These are phyloP conservation scores for Scheffersomyces stambukii DNA, from an alignment of 1,139 yeast species.

Conservation along the genomic window DNA sequence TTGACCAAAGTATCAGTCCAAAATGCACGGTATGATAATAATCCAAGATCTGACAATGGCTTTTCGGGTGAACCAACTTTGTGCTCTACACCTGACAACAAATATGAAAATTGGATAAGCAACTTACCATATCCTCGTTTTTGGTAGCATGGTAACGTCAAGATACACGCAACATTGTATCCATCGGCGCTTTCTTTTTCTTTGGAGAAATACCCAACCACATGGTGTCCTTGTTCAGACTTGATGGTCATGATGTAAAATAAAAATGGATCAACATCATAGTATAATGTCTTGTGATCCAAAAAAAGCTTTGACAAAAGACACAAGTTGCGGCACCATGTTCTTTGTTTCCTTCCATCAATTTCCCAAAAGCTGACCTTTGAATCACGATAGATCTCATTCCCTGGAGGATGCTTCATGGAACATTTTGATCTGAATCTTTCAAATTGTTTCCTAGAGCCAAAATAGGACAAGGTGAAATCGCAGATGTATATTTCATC, in stretches of 20 bases:
- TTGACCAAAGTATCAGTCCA: constrained; percentile 92
- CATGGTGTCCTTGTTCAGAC: constrained; percentile 86
- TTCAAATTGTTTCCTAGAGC: constrained; percentile 86
- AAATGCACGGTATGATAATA: constrained; percentile 87
- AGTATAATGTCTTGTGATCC: constrained; percentile 92
- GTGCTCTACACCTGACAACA: constrained; percentile 79
- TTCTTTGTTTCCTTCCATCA: constrained; percentile 91
- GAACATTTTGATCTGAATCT: constrained; percentile 85
- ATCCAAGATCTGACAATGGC: constrained; percentile 91
- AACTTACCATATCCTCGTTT: constrained; percentile 91
- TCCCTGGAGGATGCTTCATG: constrained; percentile 94
- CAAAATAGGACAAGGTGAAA: constrained; percentile 83
- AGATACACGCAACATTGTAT: constrained; percentile 95
- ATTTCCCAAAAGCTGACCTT: constrained; percentile 82
- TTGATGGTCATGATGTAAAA: constrained; percentile 92
- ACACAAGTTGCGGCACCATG: constrained; percentile 96
- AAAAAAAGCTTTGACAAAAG: constrained; percentile 79
- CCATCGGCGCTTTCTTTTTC: constrained; percentile 95
- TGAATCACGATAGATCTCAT: constrained; percentile 90
- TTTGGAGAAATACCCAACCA: constrained; percentile 94
- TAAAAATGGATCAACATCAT: constrained; percentile 95
- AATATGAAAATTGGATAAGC: constrained; percentile 88
- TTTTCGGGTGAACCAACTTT: constrained; percentile 97
- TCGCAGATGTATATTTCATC: constrained; percentile 89
- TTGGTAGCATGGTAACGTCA: constrained; percentile 94